These are phyloP conservation scores for Hippophae tibetana DNA, from an alignment of 306 rosid species.

Conservation along the genomic window DNA sequence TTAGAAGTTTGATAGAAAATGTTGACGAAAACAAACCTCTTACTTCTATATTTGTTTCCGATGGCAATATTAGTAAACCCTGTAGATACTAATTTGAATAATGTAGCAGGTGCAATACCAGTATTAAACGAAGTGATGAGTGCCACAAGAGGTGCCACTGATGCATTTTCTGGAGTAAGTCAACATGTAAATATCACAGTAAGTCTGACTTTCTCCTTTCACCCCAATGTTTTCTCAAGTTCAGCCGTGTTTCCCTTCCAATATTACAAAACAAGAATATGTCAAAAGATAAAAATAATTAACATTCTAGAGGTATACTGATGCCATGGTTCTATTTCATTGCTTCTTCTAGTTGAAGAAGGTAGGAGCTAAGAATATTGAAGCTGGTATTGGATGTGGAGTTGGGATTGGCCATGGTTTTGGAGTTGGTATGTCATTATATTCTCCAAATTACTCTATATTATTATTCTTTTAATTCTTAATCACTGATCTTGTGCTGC, in stretches of 20 bases:
- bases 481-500: slow-evolving; percentile 15
- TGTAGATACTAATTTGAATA: slow-evolving; percentile 6
- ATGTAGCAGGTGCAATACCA: slow-evolving; percentile 66
- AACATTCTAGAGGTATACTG: neutral
- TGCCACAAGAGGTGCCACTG: slow-evolving; percentile 94
- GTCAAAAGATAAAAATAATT: neutral
- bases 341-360: slow-evolving; percentile 50
- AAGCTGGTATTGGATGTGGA: slow-evolving; percentile 90
- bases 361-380: slow-evolving; percentile 74
- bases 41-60: neutral
- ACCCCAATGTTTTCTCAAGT: neutral
- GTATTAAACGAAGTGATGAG: slow-evolving; percentile 81
- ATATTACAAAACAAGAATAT: neutral
- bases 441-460: neutral
- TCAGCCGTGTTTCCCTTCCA: neutral
- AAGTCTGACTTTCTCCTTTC: slow-evolving; percentile 24
- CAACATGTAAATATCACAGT: slow-evolving; percentile 70
- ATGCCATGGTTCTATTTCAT: slow-evolving; percentile 7
- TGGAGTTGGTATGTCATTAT: slow-evolving; percentile 66
- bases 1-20: too few relatives aligned
- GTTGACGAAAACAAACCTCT: neutral
- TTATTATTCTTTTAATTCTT: neutral
- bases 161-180: slow-evolving; percentile 80
- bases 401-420: slow-evolving; percentile 98
- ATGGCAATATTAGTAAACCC: slow-evolving; percentile 1